phyloP scores from a whole-genome alignment of 805 yeast species.

The Starmerella cellae region DNA sequence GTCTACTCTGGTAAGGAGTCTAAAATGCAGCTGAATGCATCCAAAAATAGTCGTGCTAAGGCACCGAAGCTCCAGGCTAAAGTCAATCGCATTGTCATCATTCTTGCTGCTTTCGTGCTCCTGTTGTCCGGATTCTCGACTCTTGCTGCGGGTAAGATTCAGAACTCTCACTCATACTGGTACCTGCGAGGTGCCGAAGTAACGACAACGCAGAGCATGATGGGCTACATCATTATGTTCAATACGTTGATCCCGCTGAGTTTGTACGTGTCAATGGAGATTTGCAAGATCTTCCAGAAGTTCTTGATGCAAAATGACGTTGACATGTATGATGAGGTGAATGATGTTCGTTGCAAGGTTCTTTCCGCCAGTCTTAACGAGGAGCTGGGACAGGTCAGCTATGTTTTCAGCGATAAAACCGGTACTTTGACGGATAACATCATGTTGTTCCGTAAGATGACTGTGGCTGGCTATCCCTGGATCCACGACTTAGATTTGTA shows the following conservation, averaged over 20 bases:
- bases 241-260: conserved; percentile 92
- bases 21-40: conserved; percentile 88
- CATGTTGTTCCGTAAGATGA: conserved; percentile 82
- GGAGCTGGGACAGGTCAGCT: conserved; percentile 92
- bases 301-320: conserved; percentile 74
- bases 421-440: conserved; percentile 92
- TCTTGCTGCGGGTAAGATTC: conserved; percentile 49
- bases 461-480: conserved; percentile 85
- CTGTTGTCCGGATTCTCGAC: conserved; percentile 65
- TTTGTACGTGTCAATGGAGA: conserved; percentile 90
- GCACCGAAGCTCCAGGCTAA: conserved; percentile 81
- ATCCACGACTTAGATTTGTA: conserved; percentile 54
- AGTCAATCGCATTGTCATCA: conserved; percentile 68
- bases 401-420: conserved; percentile 89
- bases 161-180: conserved; percentile 37
- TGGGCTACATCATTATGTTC: conserved; percentile 96
- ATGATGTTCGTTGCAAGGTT: conserved; percentile 87
- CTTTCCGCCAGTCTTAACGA: conserved; percentile 91
- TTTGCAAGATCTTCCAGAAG: conserved; percentile 80
- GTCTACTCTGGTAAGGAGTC: conserved; percentile 92
- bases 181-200: conserved; percentile 61
- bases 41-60: conserved; percentile 76
- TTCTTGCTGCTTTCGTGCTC: conserved; percentile 77
- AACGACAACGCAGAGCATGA: conserved; percentile 75
- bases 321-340: conserved; percentile 78